A percentile compares a stretch with the other conserved stretches of the same genome.
Conservation (phyloP, 2,329 filamentous ascomycete genomes). For the Raffaelea deltoideospora region DNA sequence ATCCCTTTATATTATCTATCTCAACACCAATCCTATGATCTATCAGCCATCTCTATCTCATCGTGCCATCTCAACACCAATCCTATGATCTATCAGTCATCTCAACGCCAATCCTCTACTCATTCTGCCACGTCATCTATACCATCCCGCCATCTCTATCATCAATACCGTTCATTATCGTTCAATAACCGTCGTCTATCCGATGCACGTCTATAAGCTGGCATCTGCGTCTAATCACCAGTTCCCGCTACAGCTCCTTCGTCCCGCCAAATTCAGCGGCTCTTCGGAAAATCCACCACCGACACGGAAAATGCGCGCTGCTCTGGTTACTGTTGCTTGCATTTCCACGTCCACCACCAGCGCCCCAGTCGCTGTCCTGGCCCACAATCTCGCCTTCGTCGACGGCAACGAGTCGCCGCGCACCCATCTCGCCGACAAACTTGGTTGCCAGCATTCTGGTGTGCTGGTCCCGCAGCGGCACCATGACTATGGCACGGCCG, state of each 20-base stretch:
- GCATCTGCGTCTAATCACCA: background rate
- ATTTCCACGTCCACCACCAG: too few relatives aligned
- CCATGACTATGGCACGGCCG: slow-evolving; percentile 59
- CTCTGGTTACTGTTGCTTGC: background rate
- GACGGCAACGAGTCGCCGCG: slow-evolving; percentile 38
- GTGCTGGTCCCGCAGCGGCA: slow-evolving; percentile 61
- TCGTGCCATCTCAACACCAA: too few relatives aligned
- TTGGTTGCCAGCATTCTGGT: slow-evolving; percentile 42
- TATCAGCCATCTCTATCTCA: too few relatives aligned
- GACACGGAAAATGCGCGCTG: slow-evolving; percentile 4
- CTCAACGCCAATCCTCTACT: too few relatives aligned
- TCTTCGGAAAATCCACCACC: slow-evolving; percentile 10
- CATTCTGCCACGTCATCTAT: too few relatives aligned
- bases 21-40: too few relatives aligned
- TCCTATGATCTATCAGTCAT: too few relatives aligned
- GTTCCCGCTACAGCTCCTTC: background rate
- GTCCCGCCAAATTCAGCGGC: too few relatives aligned
- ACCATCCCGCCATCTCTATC: too few relatives aligned
- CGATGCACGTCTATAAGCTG: background rate
- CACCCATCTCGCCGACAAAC: slow-evolving; percentile 47
- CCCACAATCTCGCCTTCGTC: slow-evolving; percentile 49
- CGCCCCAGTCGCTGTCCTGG: slow-evolving; percentile 55
- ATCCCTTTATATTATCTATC: too few relatives aligned
- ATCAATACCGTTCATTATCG: too few relatives aligned
- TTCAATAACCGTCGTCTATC: too few relatives aligned